Conservation (phyloP, 805 yeast species). For the Tetrapisispora taiwanensis region DNA sequence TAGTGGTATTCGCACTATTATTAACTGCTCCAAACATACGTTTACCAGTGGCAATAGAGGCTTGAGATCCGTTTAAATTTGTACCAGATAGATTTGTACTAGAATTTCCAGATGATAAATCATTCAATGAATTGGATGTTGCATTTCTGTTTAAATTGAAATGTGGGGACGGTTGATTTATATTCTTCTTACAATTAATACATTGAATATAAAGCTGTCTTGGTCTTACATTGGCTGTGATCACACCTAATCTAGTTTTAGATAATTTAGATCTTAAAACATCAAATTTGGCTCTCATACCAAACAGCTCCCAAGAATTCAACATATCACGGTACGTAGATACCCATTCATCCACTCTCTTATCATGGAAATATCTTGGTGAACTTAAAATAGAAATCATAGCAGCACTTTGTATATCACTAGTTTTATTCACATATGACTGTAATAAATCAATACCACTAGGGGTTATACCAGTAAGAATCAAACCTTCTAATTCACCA, state of each 20-base stretch:
- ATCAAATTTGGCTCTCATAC: constrained; percentile 76
- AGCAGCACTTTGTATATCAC: constrained; percentile 89
- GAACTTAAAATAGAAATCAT: constrained; percentile 69
- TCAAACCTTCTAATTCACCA: constrained; percentile 87
- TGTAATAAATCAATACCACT: constrained; percentile 72
- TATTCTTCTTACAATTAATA: constrained; percentile 66
- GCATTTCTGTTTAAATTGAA: background rate
- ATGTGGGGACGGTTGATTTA: constrained; percentile 28
- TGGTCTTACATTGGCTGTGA: constrained; percentile 43
- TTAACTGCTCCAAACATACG: background rate
- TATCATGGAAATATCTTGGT: constrained; percentile 72
- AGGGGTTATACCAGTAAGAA: constrained; percentile 87
- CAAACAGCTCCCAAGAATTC: constrained; percentile 73
- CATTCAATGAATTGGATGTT: background rate
- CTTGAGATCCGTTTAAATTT: background rate
- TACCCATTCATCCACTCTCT: constrained; percentile 70
- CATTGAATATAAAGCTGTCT: constrained; percentile 78
- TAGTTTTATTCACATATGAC: constrained; percentile 75
- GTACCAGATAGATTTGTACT: background rate
- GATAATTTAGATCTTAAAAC: constrained; percentile 64
- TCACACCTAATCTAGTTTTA: constrained; percentile 37
- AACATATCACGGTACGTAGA: constrained; percentile 55
- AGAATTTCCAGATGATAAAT: background rate
- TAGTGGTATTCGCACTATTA: background rate
- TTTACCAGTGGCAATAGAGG: background rate